phyloP scores from a whole-genome alignment of 2,329 filamentous ascomycete genomes.

The Lachnellula arida region DNA sequence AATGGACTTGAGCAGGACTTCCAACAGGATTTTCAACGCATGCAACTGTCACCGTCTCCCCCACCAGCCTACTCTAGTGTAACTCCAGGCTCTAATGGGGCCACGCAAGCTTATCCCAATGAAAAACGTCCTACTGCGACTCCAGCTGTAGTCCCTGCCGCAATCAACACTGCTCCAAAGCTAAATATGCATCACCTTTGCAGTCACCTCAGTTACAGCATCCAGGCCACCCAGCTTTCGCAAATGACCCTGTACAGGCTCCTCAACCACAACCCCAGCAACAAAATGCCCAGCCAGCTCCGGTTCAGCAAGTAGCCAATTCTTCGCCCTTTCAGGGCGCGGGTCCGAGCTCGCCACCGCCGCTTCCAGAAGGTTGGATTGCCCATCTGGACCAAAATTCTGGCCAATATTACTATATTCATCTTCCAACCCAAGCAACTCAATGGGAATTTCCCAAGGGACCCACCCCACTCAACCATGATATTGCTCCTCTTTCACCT shows the following conservation, averaged over 20 bases:
- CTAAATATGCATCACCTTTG: slow-evolving; percentile 35
- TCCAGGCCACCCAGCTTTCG: slow-evolving; percentile 80
- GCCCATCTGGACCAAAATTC: slow-evolving; percentile 93
- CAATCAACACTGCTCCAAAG: slow-evolving; percentile 26
- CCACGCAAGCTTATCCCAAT: slow-evolving; percentile 59
- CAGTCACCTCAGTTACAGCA: slow-evolving; percentile 41
- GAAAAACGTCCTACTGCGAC: slow-evolving; percentile 56
- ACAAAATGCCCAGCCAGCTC: slow-evolving; percentile 21
- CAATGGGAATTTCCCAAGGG: slow-evolving; percentile 99
- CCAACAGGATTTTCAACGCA: slow-evolving; percentile 78
- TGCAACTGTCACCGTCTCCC: slow-evolving; percentile 76
- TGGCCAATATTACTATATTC: slow-evolving; percentile 98
- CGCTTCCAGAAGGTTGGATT: slow-evolving; percentile 96
- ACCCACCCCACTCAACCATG: slow-evolving; percentile 81
- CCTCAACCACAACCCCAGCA: slow-evolving; percentile 24
- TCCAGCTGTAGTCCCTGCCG: slow-evolving; percentile 26
- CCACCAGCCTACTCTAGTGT: slow-evolving; percentile 95
- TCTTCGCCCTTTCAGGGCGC: slow-evolving; percentile 41
- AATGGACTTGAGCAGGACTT: slow-evolving; percentile 84
- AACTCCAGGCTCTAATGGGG: slow-evolving; percentile 42
- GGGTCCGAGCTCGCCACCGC: slow-evolving; percentile 79
- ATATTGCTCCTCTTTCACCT: slow-evolving; percentile 77
- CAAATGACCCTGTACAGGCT: slow-evolving; percentile 65
- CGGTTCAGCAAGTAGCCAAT: slow-evolving; percentile 29
- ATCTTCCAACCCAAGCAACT: slow-evolving; percentile 88